Conservation (phyloP, 768 basidiomycete species). For the Termitomyces sp. region DNA sequence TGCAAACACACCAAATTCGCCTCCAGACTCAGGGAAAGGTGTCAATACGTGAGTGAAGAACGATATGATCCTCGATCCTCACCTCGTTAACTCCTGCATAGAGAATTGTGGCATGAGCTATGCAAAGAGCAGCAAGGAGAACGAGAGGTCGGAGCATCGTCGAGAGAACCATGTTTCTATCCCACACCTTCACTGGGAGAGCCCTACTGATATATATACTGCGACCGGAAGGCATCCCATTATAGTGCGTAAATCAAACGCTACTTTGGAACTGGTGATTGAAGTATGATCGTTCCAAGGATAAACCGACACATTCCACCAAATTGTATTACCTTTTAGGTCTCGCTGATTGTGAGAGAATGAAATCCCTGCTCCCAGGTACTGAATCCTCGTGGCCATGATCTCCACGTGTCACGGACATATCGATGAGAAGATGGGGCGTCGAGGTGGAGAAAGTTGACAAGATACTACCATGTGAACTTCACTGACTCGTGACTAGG, state of each 20-base stretch:
- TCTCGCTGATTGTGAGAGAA: not conserved
- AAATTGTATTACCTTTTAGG: too few relatives aligned
- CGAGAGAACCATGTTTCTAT: slow-evolving; percentile 4
- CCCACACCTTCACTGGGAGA: not conserved
- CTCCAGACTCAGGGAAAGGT: slow-evolving; percentile 30
- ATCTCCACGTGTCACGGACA: too few relatives aligned
- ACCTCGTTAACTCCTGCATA: slow-evolving; percentile 46
- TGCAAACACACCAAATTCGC: slow-evolving; percentile 40
- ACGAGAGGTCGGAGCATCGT: slow-evolving; percentile 1
- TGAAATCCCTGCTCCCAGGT: not conserved
- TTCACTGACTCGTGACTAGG: not conserved
- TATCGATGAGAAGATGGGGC: not conserved
- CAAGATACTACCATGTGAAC: not conserved
- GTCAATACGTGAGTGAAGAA: not conserved
- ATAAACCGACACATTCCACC: not conserved
- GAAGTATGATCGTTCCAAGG: not conserved
- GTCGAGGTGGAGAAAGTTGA: not conserved
- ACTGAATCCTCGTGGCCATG: not conserved
- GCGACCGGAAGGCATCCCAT: not conserved
- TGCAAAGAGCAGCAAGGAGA: slow-evolving; percentile 6
- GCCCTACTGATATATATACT: not conserved
- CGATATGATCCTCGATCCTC: not conserved
- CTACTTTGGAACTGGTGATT: not conserved
- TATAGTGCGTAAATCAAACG: not conserved
- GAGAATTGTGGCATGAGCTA: slow-evolving; percentile 26